Conservation (phyloP, 2,329 filamentous ascomycete species). For the Trichoderma atrobrunneum region DNA sequence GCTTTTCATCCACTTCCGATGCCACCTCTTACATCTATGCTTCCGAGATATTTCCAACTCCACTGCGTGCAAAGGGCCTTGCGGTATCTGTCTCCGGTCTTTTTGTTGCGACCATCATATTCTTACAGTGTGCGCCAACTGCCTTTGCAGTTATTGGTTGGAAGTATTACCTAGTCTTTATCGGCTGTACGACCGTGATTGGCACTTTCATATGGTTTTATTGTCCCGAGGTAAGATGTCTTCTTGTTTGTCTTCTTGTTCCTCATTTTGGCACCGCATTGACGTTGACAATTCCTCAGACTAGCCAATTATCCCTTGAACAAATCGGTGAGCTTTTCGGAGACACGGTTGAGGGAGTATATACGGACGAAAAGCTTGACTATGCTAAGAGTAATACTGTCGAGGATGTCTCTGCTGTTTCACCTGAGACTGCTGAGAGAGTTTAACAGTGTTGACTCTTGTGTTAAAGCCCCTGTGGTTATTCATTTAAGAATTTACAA, state of each 20-base stretch:
- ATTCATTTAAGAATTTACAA: too few species aligned
- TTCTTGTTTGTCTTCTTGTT: too few species aligned
- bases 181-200: neutral
- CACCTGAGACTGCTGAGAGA: neutral
- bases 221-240: neutral
- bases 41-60: slow-evolving; percentile 2
- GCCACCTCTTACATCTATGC: neutral
- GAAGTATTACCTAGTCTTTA: slow-evolving; percentile 11
- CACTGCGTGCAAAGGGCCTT: neutral
- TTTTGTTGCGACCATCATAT: neutral
- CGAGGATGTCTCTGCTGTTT: neutral
- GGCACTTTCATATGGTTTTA: neutral
- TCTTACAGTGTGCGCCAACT: neutral
- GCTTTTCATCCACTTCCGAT: neutral
- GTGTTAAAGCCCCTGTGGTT: too few species aligned
- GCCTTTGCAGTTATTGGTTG: slow-evolving; percentile 8
- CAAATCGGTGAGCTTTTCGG: slow-evolving; percentile 1
- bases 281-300: neutral
- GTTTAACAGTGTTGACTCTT: neutral
- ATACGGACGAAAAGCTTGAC: neutral
- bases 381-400: neutral
- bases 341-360: neutral
- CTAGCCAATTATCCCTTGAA: neutral
- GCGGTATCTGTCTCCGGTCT: neutral
- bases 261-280: neutral